Percentiles rank a stretch among this genome's conserved stretches.
Conservation (phyloP, 768 basidiomycete genomes). For the Hortiboletus campestris region DNA sequence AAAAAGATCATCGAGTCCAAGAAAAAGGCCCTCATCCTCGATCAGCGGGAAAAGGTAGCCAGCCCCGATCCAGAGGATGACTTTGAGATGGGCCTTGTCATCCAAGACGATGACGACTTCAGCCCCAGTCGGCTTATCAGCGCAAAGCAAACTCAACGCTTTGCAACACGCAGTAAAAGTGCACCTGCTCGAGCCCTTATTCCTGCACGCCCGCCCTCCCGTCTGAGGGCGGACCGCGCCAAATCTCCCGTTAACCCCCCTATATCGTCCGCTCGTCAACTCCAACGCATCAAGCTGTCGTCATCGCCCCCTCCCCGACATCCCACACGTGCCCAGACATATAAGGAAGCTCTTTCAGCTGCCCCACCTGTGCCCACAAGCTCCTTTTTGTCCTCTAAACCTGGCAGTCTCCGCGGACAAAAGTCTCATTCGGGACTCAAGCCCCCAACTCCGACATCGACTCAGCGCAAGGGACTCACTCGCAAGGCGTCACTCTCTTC, state of each 20-base stretch:
- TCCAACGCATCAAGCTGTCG: slow-evolving; percentile 64
- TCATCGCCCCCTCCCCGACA: slow-evolving; percentile 67
- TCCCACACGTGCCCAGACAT: slow-evolving; percentile 52
- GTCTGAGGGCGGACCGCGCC: slow-evolving; percentile 59
- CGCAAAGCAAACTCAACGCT: slow-evolving; percentile 39
- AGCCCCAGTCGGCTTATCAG: slow-evolving; percentile 72
- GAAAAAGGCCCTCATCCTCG: slow-evolving; percentile 55
- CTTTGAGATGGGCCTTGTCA: slow-evolving; percentile 81
- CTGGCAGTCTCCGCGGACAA: slow-evolving; percentile 75
- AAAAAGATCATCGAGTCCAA: slow-evolving; percentile 52
- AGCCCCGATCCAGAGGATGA: slow-evolving; percentile 76
- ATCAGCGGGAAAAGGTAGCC: slow-evolving; percentile 50
- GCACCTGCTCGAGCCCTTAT: slow-evolving; percentile 51
- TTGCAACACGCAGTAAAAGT: slow-evolving; percentile 56
- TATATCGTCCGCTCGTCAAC: slow-evolving; percentile 63
- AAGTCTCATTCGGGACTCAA: slow-evolving; percentile 84
- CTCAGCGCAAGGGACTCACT: slow-evolving; percentile 53
- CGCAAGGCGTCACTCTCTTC: slow-evolving; percentile 81
- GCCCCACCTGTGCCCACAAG: slow-evolving; percentile 48
- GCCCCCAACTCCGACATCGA: slow-evolving; percentile 66
- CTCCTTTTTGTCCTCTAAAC: slow-evolving; percentile 64
- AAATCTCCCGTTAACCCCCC: slow-evolving; percentile 74
- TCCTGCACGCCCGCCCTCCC: slow-evolving; percentile 60
- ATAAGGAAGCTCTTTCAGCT: slow-evolving; percentile 53
- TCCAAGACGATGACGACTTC: slow-evolving; percentile 80